phyloP scores from a whole-genome alignment of 345 rosid species.

The Gossypium rotundifolium region DNA sequence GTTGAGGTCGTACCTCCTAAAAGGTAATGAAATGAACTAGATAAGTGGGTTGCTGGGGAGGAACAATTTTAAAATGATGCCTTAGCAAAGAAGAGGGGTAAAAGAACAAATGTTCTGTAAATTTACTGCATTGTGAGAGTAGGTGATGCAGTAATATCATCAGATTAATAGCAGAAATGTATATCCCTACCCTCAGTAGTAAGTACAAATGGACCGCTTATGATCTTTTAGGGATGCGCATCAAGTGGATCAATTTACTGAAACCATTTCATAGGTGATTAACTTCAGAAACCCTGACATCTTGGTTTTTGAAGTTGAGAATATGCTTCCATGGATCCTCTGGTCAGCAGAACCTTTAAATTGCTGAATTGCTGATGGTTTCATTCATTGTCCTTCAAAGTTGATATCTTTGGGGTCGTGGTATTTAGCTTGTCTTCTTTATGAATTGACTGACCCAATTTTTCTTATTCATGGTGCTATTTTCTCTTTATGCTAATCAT shows the following conservation, averaged over 20 bases:
- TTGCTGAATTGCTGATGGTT: background rate
- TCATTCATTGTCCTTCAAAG: background rate
- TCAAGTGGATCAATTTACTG: background rate
- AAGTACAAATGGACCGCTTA: background rate
- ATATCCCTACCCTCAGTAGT: too few relatives aligned
- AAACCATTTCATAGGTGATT: background rate
- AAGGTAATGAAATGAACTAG: background rate
- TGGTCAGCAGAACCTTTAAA: background rate
- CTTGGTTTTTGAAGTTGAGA: slow-evolving; percentile 2
- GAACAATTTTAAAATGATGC: background rate
- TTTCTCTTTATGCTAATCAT: background rate
- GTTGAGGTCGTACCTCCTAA: background rate
- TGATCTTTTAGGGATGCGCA: background rate
- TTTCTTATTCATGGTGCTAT: background rate
- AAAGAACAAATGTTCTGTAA: background rate
- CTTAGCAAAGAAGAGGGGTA: background rate
- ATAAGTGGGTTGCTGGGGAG: background rate
- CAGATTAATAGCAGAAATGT: background rate
- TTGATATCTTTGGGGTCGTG: background rate
- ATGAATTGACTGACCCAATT: background rate
- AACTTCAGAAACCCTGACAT: background rate
- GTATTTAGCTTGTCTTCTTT: background rate
- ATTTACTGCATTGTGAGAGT: background rate
- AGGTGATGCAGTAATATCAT: background rate
- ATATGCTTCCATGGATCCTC: background rate